A percentile compares a stretch with the other conserved stretches of the same genome.
These are phyloP conservation scores for Trichoderma aggressivum DNA, from an alignment of 2,329 filamentous ascomycete species.

Conservation along the genomic window DNA sequence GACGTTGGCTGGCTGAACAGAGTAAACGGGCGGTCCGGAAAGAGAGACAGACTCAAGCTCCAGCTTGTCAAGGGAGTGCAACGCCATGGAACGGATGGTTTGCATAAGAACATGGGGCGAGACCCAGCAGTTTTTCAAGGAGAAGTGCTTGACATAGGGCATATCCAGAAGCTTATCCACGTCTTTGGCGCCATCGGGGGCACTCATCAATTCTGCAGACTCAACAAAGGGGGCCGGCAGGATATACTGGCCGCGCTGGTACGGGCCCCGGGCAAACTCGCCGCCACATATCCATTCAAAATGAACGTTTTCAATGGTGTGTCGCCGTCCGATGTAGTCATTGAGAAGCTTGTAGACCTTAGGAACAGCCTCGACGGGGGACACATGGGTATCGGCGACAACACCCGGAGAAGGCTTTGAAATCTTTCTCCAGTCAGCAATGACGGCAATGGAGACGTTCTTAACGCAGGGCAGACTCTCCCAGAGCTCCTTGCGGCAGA, in stretches of 20 bases:
- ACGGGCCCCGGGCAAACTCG: constrained; percentile 60
- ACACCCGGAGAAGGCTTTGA: constrained; percentile 49
- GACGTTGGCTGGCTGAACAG: constrained; percentile 21
- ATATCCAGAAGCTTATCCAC: constrained; percentile 47
- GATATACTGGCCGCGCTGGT: constrained; percentile 59
- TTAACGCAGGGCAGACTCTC: constrained; percentile 50
- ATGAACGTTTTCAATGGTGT: constrained; percentile 55
- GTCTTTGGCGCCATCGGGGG: constrained; percentile 29
- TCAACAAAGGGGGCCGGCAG: constrained; percentile 58
- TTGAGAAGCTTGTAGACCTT: constrained; percentile 53
- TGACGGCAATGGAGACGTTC: constrained; percentile 56
- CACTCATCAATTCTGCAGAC: constrained; percentile 30
- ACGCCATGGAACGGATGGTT: constrained; percentile 48
- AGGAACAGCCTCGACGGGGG: constrained; percentile 49
- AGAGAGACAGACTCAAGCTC: constrained; percentile 64
- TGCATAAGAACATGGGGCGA: constrained; percentile 55
- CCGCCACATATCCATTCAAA: constrained; percentile 67
- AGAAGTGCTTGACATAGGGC: constrained; percentile 55
- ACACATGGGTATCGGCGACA: constrained; percentile 46
- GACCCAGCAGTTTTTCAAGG: constrained; percentile 67
- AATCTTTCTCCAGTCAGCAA: constrained; percentile 64
- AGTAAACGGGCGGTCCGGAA: constrained; percentile 42
- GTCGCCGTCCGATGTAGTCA: constrained; percentile 44
- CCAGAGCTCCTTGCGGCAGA: constrained; percentile 62
- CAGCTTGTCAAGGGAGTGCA: constrained; percentile 48